Evolutionary conservation across 2,329 filamentous ascomycete genomes (phyloP).

Genomic region (Colletotrichum camelliae): DNA sequence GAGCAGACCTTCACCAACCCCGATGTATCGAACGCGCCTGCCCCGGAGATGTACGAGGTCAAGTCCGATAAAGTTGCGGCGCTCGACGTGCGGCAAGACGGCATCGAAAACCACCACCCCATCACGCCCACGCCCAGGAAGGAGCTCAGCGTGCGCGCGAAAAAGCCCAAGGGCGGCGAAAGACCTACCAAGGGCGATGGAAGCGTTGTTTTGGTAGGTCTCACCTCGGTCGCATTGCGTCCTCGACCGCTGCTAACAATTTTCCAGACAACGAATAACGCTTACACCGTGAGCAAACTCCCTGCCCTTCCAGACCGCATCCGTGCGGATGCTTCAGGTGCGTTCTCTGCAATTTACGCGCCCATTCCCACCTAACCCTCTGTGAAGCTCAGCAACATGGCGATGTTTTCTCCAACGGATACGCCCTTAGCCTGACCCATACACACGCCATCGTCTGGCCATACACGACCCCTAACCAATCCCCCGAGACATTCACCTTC

Average conservation of each 20-base stretch:
- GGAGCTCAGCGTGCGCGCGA: slow-evolving; percentile 65
- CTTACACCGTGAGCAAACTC: slow-evolving; percentile 85
- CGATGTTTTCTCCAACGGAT: slow-evolving; percentile 69
- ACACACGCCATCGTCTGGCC: slow-evolving; percentile 90
- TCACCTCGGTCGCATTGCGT: neutral
- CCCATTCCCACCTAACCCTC: slow-evolving; percentile 26
- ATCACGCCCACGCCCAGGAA: slow-evolving; percentile 42
- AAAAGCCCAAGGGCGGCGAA: slow-evolving; percentile 68
- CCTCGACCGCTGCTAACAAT: slow-evolving; percentile 10
- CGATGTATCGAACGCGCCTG: slow-evolving; percentile 35
- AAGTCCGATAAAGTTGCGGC: slow-evolving; percentile 57
- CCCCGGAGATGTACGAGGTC: slow-evolving; percentile 61
- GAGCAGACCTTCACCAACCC: slow-evolving; percentile 63
- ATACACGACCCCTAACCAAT: slow-evolving; percentile 72
- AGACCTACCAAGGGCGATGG: slow-evolving; percentile 71
- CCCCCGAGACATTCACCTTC: slow-evolving; percentile 81
- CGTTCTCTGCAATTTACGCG: slow-evolving; percentile 32
- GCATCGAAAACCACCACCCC: slow-evolving; percentile 46
- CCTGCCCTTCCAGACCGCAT: slow-evolving; percentile 82
- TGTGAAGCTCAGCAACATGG: slow-evolving; percentile 67
- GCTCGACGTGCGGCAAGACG: slow-evolving; percentile 50
- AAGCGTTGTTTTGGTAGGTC: slow-evolving; percentile 68
- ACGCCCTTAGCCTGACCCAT: slow-evolving; percentile 81
- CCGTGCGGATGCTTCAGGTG: slow-evolving; percentile 69
- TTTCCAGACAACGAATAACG: slow-evolving; percentile 79